These are phyloP conservation scores for Erysiphe neolycopersici DNA, from an alignment of 2,329 filamentous ascomycete species.

Conservation along the genomic window DNA sequence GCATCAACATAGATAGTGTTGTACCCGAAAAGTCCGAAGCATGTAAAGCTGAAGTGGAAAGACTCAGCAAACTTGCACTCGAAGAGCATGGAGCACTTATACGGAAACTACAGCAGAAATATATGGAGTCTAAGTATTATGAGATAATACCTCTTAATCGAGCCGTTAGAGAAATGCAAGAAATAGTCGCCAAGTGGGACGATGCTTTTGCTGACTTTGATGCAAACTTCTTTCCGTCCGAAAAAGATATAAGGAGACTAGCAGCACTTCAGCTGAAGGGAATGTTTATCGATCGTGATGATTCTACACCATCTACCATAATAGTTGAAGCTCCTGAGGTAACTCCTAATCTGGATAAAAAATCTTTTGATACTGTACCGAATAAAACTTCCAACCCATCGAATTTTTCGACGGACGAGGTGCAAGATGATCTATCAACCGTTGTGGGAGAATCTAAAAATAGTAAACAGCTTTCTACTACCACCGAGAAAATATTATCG, in stretches of 20 bases:
- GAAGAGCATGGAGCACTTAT: conserved; percentile 57
- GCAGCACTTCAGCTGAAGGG: conserved; percentile 83
- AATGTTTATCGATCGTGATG: conserved; percentile 65
- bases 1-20: conserved; percentile 78
- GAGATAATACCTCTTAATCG: conserved; percentile 86
- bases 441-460: conserved; percentile 28
- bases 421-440: conserved; percentile 33
- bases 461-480: background rate
- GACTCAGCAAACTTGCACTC: conserved; percentile 48
- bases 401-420: conserved; percentile 30
- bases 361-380: conserved; percentile 14
- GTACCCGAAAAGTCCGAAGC: conserved; percentile 62
- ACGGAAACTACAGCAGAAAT: conserved; percentile 61
- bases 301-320: conserved; percentile 48
- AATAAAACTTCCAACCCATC: conserved; percentile 8
- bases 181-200: conserved; percentile 87
- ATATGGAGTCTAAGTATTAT: conserved; percentile 86
- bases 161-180: conserved; percentile 69
- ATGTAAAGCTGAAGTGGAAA: conserved; percentile 60
- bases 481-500: background rate
- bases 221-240: conserved; percentile 69
- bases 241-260: conserved; percentile 82
- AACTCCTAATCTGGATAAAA: conserved; percentile 21
- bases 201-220: conserved; percentile 75
- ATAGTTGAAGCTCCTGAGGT: conserved; percentile 38